Evolutionary conservation across 2,329 filamentous ascomycete species (phyloP).

Genomic region (Aspergillus hortae): DNA sequence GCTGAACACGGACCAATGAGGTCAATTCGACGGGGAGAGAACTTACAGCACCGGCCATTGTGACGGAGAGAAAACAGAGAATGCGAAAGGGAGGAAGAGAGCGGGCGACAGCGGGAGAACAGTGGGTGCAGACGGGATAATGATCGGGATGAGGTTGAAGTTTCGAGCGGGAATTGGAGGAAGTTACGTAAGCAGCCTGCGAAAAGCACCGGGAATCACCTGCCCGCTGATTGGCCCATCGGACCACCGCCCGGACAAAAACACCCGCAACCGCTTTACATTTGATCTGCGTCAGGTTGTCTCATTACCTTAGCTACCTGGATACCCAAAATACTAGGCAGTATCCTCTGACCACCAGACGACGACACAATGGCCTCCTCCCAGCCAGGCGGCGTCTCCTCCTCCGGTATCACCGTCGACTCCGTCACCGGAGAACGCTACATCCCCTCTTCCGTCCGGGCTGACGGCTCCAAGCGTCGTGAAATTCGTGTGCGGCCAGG

Average conservation of each 20-base stretch:
- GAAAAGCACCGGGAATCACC: slow-evolving; percentile 39
- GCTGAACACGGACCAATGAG: slow-evolving; percentile 30
- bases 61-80: slow-evolving; percentile 30
- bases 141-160: slow-evolving; percentile 25
- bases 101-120: slow-evolving; percentile 15
- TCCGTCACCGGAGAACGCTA: slow-evolving; percentile 73
- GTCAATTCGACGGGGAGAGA: slow-evolving; percentile 8
- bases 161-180: slow-evolving; percentile 20
- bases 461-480: slow-evolving; percentile 87
- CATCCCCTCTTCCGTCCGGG: slow-evolving; percentile 80
- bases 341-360: no score
- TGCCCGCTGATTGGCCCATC: slow-evolving; percentile 34
- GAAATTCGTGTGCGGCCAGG: slow-evolving; percentile 93
- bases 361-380: slow-evolving; percentile 45
- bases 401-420: slow-evolving; percentile 73
- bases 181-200: slow-evolving; percentile 1
- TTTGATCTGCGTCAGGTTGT: slow-evolving; percentile 2
- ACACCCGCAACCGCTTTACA: not conserved
- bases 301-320: no score
- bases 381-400: slow-evolving; percentile 32
- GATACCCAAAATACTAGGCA: no score
- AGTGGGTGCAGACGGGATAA: slow-evolving; percentile 11
- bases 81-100: slow-evolving; percentile 19
- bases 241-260: slow-evolving; percentile 17
- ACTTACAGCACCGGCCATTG: slow-evolving; percentile 59